Evolutionary conservation across 306 rosid genomes (phyloP).

Genomic region (Casuarina glauca): DNA sequence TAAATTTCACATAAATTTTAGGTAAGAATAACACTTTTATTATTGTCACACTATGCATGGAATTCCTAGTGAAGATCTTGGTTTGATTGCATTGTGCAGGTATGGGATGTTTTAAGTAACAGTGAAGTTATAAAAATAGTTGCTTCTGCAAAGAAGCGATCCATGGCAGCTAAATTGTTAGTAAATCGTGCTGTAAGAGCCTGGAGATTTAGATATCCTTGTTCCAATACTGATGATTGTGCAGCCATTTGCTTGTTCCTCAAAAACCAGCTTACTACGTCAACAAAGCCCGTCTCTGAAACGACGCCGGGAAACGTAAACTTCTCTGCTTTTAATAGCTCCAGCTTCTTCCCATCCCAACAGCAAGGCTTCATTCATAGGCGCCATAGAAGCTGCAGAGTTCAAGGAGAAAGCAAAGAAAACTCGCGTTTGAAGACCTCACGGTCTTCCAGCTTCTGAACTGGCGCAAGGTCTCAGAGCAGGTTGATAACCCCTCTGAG

Average conservation of each 20-base stretch:
- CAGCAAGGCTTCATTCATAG: constrained; percentile 30
- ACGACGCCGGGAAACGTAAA: constrained; percentile 4
- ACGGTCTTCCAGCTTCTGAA: constrained; percentile 32
- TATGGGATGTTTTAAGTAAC: constrained; percentile 90
- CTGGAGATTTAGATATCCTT: constrained; percentile 65
- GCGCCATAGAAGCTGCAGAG: background rate
- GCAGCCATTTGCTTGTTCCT: constrained; percentile 70
- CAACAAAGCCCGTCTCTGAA: constrained; percentile 16
- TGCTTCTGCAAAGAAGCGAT: constrained; percentile 61
- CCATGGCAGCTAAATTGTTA: constrained; percentile 63
- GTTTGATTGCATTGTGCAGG: constrained; percentile 32
- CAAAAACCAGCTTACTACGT: constrained; percentile 34
- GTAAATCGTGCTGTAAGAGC: constrained; percentile 63
- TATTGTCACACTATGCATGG: no score
- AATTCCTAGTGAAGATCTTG: background rate
- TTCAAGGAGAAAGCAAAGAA: constrained; percentile 41
- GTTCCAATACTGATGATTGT: constrained; percentile 68
- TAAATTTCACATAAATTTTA: no score
- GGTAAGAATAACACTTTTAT: no score
- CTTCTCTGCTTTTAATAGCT: constrained; percentile 21
- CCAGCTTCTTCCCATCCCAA: constrained; percentile 14
- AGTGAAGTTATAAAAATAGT: constrained; percentile 72
- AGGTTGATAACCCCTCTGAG: no score
- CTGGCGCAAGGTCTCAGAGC: constrained; percentile 31
- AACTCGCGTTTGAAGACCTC: constrained; percentile 49